Evolutionary conservation across 768 basidiomycete genomes (phyloP).

Genomic region (Tremella yokohamensis): DNA sequence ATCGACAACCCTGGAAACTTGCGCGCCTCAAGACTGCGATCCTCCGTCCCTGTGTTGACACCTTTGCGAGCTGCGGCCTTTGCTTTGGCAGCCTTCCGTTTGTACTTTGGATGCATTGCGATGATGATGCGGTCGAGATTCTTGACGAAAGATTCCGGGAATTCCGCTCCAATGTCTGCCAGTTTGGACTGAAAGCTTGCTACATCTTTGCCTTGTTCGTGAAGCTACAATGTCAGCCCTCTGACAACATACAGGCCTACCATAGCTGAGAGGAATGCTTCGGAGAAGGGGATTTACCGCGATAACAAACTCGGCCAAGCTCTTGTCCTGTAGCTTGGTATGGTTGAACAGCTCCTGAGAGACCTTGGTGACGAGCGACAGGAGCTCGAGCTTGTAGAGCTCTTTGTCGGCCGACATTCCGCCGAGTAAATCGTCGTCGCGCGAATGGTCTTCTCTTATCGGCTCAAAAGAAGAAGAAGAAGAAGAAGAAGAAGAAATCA

Average conservation of each 20-base stretch:
- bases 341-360: constrained; percentile 91
- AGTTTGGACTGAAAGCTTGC: constrained; percentile 77
- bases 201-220: constrained; percentile 75
- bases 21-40: constrained; percentile 69
- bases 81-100: constrained; percentile 60
- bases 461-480: no score
- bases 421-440: no score
- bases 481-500: no score
- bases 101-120: constrained; percentile 92
- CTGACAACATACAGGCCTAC: no score
- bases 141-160: constrained; percentile 85
- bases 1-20: constrained; percentile 86
- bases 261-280: not conserved
- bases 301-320: constrained; percentile 92
- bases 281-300: constrained; percentile 47
- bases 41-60: constrained; percentile 54
- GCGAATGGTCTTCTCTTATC: no score
- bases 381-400: constrained; percentile 85
- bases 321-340: constrained; percentile 73
- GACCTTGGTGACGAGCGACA: constrained; percentile 86
- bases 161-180: constrained; percentile 70
- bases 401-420: constrained; percentile 54
- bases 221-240: constrained; percentile 56
- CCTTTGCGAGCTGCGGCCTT: constrained; percentile 28
- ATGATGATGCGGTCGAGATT: constrained; percentile 92